These are phyloP conservation scores for Glycine soja DNA, from an alignment of 306 rosid species.

Conservation along the genomic window DNA sequence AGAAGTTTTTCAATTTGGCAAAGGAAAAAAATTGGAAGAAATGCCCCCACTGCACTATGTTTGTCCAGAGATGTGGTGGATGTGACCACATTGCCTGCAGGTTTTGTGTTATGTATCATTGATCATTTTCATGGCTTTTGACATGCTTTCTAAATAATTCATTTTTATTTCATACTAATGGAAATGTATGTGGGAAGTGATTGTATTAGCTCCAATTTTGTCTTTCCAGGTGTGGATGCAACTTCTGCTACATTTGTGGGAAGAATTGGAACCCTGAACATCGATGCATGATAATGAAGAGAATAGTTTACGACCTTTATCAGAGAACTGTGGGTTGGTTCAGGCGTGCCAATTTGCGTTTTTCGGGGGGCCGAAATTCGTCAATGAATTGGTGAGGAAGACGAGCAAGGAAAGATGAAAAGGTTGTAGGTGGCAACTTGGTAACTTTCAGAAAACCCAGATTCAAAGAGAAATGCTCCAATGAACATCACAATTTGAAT, in stretches of 20 bases:
- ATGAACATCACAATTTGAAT: no score
- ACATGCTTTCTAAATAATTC: neutral
- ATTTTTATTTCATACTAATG: neutral
- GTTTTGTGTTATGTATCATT: neutral
- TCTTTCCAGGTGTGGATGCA: slow-evolving; percentile 35
- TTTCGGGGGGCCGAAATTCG: no score
- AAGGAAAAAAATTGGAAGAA: neutral
- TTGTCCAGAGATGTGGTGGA: slow-evolving; percentile 11
- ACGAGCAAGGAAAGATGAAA: no score
- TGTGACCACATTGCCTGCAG: slow-evolving; percentile 37
- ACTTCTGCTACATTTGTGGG: slow-evolving; percentile 39
- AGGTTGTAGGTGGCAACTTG: neutral
- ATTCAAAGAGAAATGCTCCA: no score
- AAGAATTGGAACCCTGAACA: no score
- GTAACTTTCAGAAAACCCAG: no score
- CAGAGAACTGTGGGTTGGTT: no score
- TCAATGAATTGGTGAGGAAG: no score
- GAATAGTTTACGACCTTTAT: neutral
- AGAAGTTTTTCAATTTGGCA: slow-evolving; percentile 17
- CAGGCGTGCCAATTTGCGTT: neutral
- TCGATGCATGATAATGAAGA: no score
- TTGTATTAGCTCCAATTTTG: neutral
- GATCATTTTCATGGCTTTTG: no score
- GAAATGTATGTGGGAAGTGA: neutral
- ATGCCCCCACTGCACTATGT: slow-evolving; percentile 34